Evolutionary conservation across 805 yeast species (phyloP), one percentile per base, ranked within the genome.

Genomic region (Pichia cabralensis): DNA sequence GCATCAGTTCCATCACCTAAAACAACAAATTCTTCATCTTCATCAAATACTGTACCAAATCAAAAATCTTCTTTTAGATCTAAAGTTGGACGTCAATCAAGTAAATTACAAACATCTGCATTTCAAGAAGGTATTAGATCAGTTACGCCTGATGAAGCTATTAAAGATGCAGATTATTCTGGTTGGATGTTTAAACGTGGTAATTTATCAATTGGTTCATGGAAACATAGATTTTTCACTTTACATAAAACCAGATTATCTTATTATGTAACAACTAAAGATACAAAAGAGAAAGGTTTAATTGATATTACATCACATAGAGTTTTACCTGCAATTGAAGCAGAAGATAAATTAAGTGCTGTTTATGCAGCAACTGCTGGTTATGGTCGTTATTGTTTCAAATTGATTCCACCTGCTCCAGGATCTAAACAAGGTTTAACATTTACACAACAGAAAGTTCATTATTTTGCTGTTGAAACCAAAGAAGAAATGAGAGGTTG

Each of bases 131-230:
- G 98, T 6, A 81, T 92, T 28, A 68, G 85, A 46, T 65, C 60
- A 14, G 67, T 83, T 12, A 67, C 80, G 0, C 94, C 96, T 0
- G 75, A 72, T 41, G 81, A 83, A 29, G 80, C 97, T 0, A 72
- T 81, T 31, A 74, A 74, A 45, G 62, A 79, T 6, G 84, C 96
- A 0, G 80, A 69, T 35, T 74, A 66, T 47, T 76, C 84, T 31
- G 99, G 99, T 2, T 92, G 96, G 95, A 84, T 92, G 95, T 75
- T 86, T 34, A 92, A 92, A 57, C 77, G 82, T 44, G 95, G 95
- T 17, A 82, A 80, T 39, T 69, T 79, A 39, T 73, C 94, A 4
- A 74, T 81, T 48, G 84, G 88, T n/a, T 74, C 85, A 13, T 92
- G 98, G 97, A 80, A 88, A 48, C 78, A 79, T 37, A 71, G 98